Conservation (phyloP, 306 rosid species). For the Aeschynomene evenia region DNA sequence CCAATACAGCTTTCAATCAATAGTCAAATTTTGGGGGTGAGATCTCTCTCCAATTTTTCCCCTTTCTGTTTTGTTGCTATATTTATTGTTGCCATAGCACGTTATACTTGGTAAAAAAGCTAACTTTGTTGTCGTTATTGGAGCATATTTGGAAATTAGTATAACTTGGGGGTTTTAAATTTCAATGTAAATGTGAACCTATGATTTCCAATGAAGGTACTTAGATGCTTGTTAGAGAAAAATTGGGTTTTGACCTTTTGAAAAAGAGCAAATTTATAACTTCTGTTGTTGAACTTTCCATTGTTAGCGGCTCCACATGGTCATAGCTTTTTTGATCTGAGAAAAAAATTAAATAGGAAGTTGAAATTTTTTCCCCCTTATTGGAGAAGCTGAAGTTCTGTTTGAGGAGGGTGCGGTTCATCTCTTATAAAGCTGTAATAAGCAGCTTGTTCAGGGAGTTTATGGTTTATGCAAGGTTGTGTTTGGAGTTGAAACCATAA, state of each 20-base stretch:
- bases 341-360: background rate
- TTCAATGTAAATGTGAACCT: conserved; percentile 50
- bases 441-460: conserved; percentile 23
- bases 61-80: background rate
- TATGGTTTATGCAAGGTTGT: conserved; percentile 29
- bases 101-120: conserved; percentile 2
- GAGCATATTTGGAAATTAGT: conserved; percentile 18
- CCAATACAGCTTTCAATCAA: conserved; percentile 28
- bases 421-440: conserved; percentile 30
- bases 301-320: conserved; percentile 32
- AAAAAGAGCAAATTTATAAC: background rate
- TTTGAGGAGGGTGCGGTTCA: conserved; percentile 19
- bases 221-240: conserved; percentile 18
- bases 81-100: background rate
- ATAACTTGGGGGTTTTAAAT: conserved; percentile 21
- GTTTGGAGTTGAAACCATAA: conserved; percentile 6
- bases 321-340: conserved; percentile 40
- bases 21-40: conserved; percentile 47
- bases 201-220: conserved; percentile 42
- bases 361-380: conserved; percentile 8
- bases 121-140: conserved; percentile 31
- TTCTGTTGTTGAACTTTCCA: conserved; percentile 33
- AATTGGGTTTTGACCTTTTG: conserved; percentile 51
- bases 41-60: conserved; percentile 29
- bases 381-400: conserved; percentile 14